Evolutionary conservation across 805 yeast genomes (phyloP).

Genomic region (Ogataea nitratoaversa): DNA sequence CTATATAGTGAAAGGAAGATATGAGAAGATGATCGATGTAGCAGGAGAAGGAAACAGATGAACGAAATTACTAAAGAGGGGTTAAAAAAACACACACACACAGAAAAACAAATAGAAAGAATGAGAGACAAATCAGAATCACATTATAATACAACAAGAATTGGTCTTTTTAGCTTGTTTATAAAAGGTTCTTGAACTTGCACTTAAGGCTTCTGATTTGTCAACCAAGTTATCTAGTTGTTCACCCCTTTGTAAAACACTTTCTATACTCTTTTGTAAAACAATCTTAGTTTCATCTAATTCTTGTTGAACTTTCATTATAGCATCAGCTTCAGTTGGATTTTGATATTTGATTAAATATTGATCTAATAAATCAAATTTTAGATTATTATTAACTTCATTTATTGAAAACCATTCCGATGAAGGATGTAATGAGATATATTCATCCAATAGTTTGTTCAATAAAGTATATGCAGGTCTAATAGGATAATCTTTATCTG

Average conservation of each 20-base stretch:
- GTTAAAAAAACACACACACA: background rate
- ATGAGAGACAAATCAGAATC: constrained; percentile 12
- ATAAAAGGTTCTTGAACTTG: constrained; percentile 89
- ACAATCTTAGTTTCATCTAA: constrained; percentile 96
- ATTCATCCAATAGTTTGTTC: constrained; percentile 89
- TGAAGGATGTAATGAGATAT: constrained; percentile 75
- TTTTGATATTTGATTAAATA: constrained; percentile 88
- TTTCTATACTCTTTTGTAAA: constrained; percentile 90
- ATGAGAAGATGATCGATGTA: too few relatives aligned
- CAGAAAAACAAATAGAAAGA: constrained; percentile 1
- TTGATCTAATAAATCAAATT: constrained; percentile 56
- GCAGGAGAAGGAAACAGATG: too few relatives aligned
- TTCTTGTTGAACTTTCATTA: constrained; percentile 96
- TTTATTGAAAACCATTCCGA: constrained; percentile 57
- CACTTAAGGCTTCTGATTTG: constrained; percentile 87
- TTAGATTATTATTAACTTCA: constrained; percentile 42
- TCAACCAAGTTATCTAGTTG: constrained; percentile 91
- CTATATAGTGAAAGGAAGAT: too few relatives aligned
- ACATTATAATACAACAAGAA: constrained; percentile 80
- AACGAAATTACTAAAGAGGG: background rate
- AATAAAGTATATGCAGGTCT: constrained; percentile 93
- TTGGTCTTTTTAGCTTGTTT: constrained; percentile 95
- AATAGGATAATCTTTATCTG: constrained; percentile 94
- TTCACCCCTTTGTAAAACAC: constrained; percentile 93
- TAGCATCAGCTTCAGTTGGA: constrained; percentile 94